phyloP scores from a whole-genome alignment of 2,329 filamentous ascomycete genomes.

The Lasiodiplodia sp. region DNA sequence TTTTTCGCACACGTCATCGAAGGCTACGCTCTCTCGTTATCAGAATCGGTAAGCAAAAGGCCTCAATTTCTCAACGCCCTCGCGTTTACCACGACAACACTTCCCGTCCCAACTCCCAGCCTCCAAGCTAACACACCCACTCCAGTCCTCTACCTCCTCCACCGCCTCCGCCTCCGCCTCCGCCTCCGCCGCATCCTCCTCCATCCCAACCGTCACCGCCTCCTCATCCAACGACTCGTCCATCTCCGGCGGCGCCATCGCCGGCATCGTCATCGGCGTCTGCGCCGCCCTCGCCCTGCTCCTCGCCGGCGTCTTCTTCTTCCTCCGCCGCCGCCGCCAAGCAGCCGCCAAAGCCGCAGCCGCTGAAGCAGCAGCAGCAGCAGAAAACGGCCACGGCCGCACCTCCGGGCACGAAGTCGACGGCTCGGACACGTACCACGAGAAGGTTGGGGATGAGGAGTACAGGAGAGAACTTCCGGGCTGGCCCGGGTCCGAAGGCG shows the following conservation, averaged over 20 bases:
- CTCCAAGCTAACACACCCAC: not conserved
- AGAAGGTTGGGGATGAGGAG: not conserved
- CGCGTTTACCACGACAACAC: too few species aligned
- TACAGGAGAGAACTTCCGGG: constrained; percentile 2
- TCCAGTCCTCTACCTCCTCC: not conserved
- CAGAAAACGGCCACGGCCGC: not conserved
- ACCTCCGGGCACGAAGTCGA: constrained; percentile 10
- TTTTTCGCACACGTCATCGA: constrained; percentile 42
- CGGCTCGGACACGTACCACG: constrained; percentile 1
- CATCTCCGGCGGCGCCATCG: constrained; percentile 35
- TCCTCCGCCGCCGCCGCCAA: constrained; percentile 32
- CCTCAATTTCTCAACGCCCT: not conserved
- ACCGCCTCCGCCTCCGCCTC: not conserved
- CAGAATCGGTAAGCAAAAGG: constrained; percentile 1
- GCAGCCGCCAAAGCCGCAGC: not conserved
- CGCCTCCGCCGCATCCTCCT: not conserved
- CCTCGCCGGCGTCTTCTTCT: constrained; percentile 27
- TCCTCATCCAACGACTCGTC: constrained; percentile 28
- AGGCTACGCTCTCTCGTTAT: constrained; percentile 34
- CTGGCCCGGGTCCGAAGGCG: not conserved
- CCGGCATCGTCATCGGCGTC: constrained; percentile 36
- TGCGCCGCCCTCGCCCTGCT: constrained; percentile 35
- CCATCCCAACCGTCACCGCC: not conserved
- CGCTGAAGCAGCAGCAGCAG: not conserved
- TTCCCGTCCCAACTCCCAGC: not conserved